Evolutionary conservation across 78 protist genomes (phyloP).

Genomic region (Dictyostelium purpureum): DNA sequence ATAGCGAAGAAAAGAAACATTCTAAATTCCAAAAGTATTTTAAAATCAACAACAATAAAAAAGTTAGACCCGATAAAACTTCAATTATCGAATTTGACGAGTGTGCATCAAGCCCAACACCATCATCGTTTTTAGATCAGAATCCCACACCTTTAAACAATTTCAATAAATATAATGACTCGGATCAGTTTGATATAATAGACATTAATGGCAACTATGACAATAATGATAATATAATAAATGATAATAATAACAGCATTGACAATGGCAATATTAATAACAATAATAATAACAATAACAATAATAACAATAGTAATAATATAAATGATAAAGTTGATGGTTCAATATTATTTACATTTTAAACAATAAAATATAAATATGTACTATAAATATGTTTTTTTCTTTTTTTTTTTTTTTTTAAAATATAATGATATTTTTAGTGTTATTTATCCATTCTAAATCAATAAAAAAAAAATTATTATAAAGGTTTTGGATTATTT

Average conservation of each 20-base stretch:
- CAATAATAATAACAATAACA: background rate
- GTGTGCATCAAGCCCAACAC: background rate
- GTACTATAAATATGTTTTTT: background rate
- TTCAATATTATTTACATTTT: background rate
- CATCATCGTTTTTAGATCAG: background rate
- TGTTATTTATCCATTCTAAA: no score
- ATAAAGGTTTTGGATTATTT: no score
- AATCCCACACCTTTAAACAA: background rate
- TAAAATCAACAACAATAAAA: conserved; percentile 11
- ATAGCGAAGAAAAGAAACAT: background rate
- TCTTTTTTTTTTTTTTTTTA: background rate
- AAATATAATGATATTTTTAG: no score
- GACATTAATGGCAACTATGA: background rate
- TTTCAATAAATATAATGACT: background rate
- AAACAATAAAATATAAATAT: background rate
- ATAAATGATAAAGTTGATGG: background rate
- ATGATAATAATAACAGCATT: background rate
- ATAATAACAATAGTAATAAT: background rate
- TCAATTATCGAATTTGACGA: background rate
- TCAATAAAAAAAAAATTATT: no score
- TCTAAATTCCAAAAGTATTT: conserved; percentile 3
- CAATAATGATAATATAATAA: background rate
- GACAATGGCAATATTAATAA: background rate
- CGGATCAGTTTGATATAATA: background rate
- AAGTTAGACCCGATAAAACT: background rate